Percentiles rank a stretch among this genome's conserved stretches.
phyloP scores from a whole-genome alignment of 2,329 filamentous ascomycete genomes.

The Xylariales sp. region DNA sequence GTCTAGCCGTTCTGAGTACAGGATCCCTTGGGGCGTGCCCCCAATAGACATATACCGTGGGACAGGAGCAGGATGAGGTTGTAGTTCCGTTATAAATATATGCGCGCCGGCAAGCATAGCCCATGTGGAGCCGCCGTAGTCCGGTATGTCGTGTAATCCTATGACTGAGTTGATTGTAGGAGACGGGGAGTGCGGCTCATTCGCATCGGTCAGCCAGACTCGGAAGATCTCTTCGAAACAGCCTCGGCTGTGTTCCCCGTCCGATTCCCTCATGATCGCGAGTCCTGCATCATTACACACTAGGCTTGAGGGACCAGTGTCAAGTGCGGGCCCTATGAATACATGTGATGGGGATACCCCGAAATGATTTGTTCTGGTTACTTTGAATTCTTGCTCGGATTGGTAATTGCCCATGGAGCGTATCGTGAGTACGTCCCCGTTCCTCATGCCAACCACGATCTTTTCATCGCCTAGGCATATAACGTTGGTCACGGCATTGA shows the following conservation, averaged over 20 bases:
- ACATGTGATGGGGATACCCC: slow-evolving; percentile 48
- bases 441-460: slow-evolving; percentile 62
- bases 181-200: slow-evolving; percentile 58
- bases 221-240: slow-evolving; percentile 56
- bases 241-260: slow-evolving; percentile 17
- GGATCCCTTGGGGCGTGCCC: slow-evolving; percentile 62
- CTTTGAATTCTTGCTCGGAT: slow-evolving; percentile 34
- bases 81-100: slow-evolving; percentile 66
- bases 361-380: slow-evolving; percentile 40
- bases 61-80: slow-evolving; percentile 50
- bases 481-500: slow-evolving; percentile 62
- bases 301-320: slow-evolving; percentile 59
- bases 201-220: slow-evolving; percentile 65
- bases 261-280: slow-evolving; percentile 42
- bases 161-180: slow-evolving; percentile 62
- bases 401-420: slow-evolving; percentile 33
- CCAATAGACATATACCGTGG: slow-evolving; percentile 45
- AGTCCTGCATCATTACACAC: slow-evolving; percentile 52
- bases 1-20: slow-evolving; percentile 66
- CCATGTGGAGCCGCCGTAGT: slow-evolving; percentile 56
- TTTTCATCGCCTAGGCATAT: slow-evolving; percentile 49
- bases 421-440: slow-evolving; percentile 62
- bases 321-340: slow-evolving; percentile 48
- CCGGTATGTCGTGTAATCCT: slow-evolving; percentile 56
- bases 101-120: slow-evolving; percentile 62